Evolutionary conservation across 2,329 filamentous ascomycete species (phyloP).

Genomic region (Ascochyta fabae): DNA sequence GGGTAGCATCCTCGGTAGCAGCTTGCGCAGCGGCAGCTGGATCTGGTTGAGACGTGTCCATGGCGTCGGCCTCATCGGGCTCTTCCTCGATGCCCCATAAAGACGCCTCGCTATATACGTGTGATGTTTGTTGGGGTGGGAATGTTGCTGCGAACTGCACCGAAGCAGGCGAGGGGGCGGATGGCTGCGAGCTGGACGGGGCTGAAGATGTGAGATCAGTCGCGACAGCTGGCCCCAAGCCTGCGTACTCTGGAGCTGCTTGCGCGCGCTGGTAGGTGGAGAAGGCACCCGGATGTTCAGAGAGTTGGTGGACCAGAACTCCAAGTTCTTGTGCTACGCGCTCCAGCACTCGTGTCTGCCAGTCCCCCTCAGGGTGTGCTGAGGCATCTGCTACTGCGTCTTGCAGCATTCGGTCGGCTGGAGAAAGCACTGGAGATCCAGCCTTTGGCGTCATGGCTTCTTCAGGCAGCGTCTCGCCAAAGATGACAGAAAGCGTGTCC

Average conservation of each 20-base stretch:
- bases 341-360: constrained; percentile 81
- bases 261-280: constrained; percentile 73
- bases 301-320: constrained; percentile 79
- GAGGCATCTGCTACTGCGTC: constrained; percentile 38
- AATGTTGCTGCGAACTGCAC: constrained; percentile 60
- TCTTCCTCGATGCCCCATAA: constrained; percentile 73
- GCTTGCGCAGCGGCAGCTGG: constrained; percentile 22
- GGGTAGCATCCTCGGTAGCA: constrained; percentile 44
- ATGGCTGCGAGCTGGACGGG: constrained; percentile 38
- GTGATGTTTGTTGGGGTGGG: constrained; percentile 40
- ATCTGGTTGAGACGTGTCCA: constrained; percentile 53
- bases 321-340: constrained; percentile 87
- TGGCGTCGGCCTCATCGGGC: constrained; percentile 48
- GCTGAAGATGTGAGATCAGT: constrained; percentile 34
- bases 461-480: constrained; percentile 76
- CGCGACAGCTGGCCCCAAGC: constrained; percentile 62
- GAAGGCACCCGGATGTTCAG: constrained; percentile 87
- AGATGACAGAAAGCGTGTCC: constrained; percentile 79
- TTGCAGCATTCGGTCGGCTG: constrained; percentile 28
- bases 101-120: constrained; percentile 58
- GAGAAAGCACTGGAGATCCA: constrained; percentile 28
- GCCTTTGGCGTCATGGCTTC: constrained; percentile 36
- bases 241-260: constrained; percentile 74
- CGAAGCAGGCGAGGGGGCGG: constrained; percentile 34
- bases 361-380: constrained; percentile 53